These are phyloP conservation scores for Solanum peruvianum DNA, from an alignment of 257 asterid species.

Conservation along the genomic window DNA sequence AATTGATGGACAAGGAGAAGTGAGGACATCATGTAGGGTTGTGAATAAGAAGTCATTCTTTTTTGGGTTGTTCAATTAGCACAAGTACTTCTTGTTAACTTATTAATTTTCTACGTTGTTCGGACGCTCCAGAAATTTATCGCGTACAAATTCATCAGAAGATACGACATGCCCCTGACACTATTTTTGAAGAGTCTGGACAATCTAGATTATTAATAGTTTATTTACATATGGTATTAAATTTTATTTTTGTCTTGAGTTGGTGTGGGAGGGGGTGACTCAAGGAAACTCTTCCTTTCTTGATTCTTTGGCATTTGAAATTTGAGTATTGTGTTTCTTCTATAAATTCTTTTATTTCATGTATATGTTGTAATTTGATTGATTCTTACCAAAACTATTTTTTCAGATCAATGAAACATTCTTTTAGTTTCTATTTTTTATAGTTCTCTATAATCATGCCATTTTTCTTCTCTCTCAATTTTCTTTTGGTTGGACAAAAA, in stretches of 20 bases:
- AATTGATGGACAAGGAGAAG: slow-evolving; percentile 32
- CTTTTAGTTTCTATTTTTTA: neutral
- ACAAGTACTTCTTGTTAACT: neutral
- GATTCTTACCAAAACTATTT: neutral
- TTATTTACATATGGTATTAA: neutral
- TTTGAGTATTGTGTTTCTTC: neutral
- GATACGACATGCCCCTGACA: accelerated
- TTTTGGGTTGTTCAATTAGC: neutral
- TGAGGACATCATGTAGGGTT: slow-evolving; percentile 17
- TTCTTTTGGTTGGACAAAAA: no score
- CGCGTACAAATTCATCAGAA: neutral
- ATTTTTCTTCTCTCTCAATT: neutral
- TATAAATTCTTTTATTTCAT: neutral
- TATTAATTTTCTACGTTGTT: neutral
- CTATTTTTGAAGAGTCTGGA: neutral
- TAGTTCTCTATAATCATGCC: neutral
- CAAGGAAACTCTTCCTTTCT: neutral
- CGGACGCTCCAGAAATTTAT: neutral
- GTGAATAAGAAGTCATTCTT: neutral
- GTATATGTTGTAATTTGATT: neutral
- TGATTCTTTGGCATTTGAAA: neutral
- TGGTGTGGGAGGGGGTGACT: neutral
- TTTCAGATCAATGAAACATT: neutral
- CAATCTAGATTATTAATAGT: neutral
- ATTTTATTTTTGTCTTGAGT: neutral